These are phyloP conservation scores for Sporothrix luriei DNA, from an alignment of 2,329 filamentous ascomycete genomes.

Conservation along the genomic window DNA sequence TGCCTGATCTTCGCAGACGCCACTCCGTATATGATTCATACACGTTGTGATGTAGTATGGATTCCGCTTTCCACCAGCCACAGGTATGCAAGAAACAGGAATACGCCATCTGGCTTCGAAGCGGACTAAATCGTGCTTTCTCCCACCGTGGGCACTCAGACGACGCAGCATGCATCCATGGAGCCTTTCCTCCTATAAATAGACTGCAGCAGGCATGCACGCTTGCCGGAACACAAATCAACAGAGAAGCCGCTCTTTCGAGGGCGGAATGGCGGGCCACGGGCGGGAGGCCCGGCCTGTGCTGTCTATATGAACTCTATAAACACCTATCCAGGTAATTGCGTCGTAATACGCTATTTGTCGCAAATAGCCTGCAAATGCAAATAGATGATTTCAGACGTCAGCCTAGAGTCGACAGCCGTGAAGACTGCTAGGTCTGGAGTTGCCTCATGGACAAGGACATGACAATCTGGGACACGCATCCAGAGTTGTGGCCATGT, in stretches of 20 bases:
- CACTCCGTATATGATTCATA: background rate
- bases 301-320: background rate
- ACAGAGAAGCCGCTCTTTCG: conserved; percentile 1
- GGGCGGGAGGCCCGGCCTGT: background rate
- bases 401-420: background rate
- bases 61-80: no score
- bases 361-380: conserved; percentile 9
- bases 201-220: background rate
- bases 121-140: no score
- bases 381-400: background rate
- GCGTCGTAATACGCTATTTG: no score
- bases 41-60: no score
- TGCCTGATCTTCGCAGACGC: background rate
- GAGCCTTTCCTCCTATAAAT: conserved; percentile 4
- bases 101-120: no score
- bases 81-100: no score
- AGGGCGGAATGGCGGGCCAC: conserved; percentile 9
- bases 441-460: background rate
- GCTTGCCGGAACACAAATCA: conserved; percentile 2
- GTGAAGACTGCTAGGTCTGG: background rate
- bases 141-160: background rate
- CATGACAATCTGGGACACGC: background rate
- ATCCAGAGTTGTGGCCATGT: background rate
- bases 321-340: background rate
- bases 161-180: background rate